Evolutionary conservation across 148 eudicot species (phyloP), one percentile per base, ranked within the genome.

Genomic region (Cornus suecica): DNA sequence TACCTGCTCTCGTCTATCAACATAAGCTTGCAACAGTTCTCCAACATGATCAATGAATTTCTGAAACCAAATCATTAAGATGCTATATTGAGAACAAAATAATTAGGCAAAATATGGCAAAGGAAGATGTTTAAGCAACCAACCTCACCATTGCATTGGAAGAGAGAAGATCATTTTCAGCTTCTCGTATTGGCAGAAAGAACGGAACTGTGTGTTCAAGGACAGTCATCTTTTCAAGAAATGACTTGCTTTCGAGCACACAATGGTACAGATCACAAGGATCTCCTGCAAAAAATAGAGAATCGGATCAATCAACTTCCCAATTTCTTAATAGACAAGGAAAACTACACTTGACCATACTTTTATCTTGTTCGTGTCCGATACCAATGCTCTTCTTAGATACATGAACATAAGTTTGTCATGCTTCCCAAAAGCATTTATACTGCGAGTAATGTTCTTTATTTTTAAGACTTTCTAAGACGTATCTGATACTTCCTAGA

Each of bases 1-100:
- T 88, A 94, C 98, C 97, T 95, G 99, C 79, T 95, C 97, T 81
- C 94, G 82, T 77, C 99, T 88, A 77, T 95, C 99, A 61, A 95
- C 94, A 86, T 87, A 95, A 67, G 99, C 94, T 82, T 95, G 99
- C 86, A 95, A 82, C 69, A 95, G 85, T 62, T 95, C 99, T 75
- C 99, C 99, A 20, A 92, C 83, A 73, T 90, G 91, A 78, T 94
- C 99, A 64, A 94, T 92, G 79, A 94, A 94, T 88, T 89, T 94
- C 98, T 94, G 93, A 79, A 78, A 80, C 64, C 67, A 73, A 31
- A 27, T 61, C 10, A 25, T 75, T 41, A 56, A 75, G 72, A 69
- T 54, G 52, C 30, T 29, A 65, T 69, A 66, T 48, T 69, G 31
- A 60, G 48, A 37, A 73, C 11, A 42, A 62, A 31, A 32, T 67